A percentile compares a stretch with the other conserved stretches of the same genome.
phyloP scores from a whole-genome alignment of 495 filamentous ascomycete species.

The Lineolata rhizophorae region DNA sequence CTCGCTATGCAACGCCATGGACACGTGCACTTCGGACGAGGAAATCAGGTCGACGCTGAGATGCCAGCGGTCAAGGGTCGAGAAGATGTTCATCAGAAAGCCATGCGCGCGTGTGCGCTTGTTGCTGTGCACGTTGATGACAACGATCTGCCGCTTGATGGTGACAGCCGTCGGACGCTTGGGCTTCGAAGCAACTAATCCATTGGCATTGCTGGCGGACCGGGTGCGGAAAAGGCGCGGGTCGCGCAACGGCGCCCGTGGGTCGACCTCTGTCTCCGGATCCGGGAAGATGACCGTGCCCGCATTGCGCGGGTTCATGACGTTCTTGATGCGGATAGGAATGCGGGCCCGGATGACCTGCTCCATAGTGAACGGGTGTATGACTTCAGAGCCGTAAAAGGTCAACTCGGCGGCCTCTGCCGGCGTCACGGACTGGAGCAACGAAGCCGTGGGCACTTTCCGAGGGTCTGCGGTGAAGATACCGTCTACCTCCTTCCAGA shows the following conservation, averaged over 20 bases:
- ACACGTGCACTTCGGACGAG: conserved; percentile 84
- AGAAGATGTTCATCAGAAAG: conserved; percentile 81
- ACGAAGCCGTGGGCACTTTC: conserved; percentile 27
- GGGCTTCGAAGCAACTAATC: conserved; percentile 4
- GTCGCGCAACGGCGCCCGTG: conserved; percentile 24
- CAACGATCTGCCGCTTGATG: conserved; percentile 78
- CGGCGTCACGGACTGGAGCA: conserved; percentile 27
- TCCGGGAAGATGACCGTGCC: conserved; percentile 64
- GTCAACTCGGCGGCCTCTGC: conserved; percentile 31
- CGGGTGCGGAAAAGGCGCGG: conserved; percentile 17
- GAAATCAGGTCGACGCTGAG: conserved; percentile 86
- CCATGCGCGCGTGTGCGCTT: conserved; percentile 71
- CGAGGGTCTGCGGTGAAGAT: conserved; percentile 35
- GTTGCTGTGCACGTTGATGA: conserved; percentile 91
- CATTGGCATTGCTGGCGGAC: conserved; percentile 6
- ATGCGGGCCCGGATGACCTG: conserved; percentile 86
- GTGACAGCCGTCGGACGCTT: conserved; percentile 71
- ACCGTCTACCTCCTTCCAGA: conserved; percentile 35
- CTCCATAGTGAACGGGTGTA: conserved; percentile 97
- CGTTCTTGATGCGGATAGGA: conserved; percentile 93
- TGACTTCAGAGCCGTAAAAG: conserved; percentile 45
- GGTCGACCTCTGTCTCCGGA: conserved; percentile 23
- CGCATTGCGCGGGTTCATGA: conserved; percentile 72
- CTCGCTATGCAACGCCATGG: conserved; percentile 69
- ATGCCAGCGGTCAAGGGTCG: conserved; percentile 53